These are phyloP conservation scores for Pleurotus ostreatus DNA, from an alignment of 768 basidiomycete genomes.

Conservation along the genomic window DNA sequence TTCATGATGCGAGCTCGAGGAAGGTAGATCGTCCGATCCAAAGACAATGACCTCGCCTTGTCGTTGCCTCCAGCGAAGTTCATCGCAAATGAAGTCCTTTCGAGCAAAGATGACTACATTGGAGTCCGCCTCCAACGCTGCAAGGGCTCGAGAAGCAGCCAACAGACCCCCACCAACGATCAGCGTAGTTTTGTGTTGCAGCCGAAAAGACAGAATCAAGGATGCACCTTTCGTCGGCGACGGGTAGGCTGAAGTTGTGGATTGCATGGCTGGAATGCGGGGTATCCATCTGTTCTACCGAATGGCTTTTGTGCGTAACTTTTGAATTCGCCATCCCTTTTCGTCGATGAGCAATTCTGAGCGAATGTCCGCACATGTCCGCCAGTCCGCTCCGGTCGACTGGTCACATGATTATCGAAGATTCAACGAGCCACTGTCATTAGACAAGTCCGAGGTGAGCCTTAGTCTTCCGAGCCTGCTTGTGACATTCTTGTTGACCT, in stretches of 20 bases:
- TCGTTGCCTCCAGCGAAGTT: conserved; percentile 61
- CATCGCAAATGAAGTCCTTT: conserved; percentile 62
- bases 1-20: conserved; percentile 23
- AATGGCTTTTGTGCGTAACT: too few species aligned
- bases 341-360: too few species aligned
- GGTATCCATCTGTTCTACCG: too few species aligned
- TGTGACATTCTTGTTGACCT: too few species aligned
- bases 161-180: conserved; percentile 77
- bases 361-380: too few species aligned
- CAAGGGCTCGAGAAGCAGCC: conserved; percentile 80
- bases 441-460: too few species aligned
- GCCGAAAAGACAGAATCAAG: conserved; percentile 72
- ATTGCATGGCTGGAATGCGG: too few species aligned
- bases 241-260: conserved; percentile 25
- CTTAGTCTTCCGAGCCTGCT: too few species aligned
- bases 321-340: too few species aligned
- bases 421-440: too few species aligned
- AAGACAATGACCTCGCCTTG: conserved; percentile 54
- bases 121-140: conserved; percentile 78
- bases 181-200: conserved; percentile 49
- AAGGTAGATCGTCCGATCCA: conserved; percentile 47
- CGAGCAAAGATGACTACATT: conserved; percentile 60
- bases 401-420: too few species aligned
- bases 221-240: conserved; percentile 60
- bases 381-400: too few species aligned